These are phyloP conservation scores for Brettanomyces sp. DNA, from an alignment of 805 yeast genomes.

Conservation along the genomic window DNA sequence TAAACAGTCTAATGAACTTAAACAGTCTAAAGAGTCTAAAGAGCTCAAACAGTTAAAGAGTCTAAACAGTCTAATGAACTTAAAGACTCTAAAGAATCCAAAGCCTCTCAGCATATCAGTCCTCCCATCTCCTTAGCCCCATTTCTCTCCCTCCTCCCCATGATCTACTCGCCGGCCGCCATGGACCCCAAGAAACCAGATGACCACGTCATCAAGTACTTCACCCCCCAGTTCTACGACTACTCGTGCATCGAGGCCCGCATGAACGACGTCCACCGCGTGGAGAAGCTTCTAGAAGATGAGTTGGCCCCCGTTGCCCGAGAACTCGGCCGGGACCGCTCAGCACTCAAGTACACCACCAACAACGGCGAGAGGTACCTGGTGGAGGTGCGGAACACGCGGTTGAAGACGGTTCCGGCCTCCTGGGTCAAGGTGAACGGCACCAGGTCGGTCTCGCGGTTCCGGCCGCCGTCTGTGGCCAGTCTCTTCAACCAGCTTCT, in stretches of 20 bases:
- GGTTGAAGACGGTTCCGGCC: slow-evolving; percentile 49
- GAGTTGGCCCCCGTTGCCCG: slow-evolving; percentile 43
- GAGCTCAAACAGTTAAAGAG: too few relatives aligned
- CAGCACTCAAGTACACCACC: slow-evolving; percentile 45
- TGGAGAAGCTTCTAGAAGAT: slow-evolving; percentile 38
- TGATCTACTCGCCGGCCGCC: slow-evolving; percentile 47
- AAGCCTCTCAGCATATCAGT: too few relatives aligned
- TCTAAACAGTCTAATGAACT: not conserved
- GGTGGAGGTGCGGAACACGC: slow-evolving; percentile 62
- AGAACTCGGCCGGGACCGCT: slow-evolving; percentile 35
- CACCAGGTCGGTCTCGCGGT: slow-evolving; percentile 61
- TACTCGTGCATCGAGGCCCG: slow-evolving; percentile 24
- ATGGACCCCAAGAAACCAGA: slow-evolving; percentile 38
- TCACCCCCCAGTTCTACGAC: slow-evolving; percentile 35
- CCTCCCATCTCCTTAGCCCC: slow-evolving; percentile 9
- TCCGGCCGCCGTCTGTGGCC: slow-evolving; percentile 51
- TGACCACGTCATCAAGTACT: slow-evolving; percentile 27
- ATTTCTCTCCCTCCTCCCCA: slow-evolving; percentile 29
- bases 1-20: too few relatives aligned
- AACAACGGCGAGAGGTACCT: slow-evolving; percentile 61
- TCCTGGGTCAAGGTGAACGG: slow-evolving; percentile 74
- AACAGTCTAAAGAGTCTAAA: too few relatives aligned
- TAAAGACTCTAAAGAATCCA: too few relatives aligned
- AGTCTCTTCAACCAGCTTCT: slow-evolving; percentile 45
- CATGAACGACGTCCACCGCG: slow-evolving; percentile 32